Conservation (phyloP, 2,329 filamentous ascomycete genomes). For the Cercospora sojina region DNA sequence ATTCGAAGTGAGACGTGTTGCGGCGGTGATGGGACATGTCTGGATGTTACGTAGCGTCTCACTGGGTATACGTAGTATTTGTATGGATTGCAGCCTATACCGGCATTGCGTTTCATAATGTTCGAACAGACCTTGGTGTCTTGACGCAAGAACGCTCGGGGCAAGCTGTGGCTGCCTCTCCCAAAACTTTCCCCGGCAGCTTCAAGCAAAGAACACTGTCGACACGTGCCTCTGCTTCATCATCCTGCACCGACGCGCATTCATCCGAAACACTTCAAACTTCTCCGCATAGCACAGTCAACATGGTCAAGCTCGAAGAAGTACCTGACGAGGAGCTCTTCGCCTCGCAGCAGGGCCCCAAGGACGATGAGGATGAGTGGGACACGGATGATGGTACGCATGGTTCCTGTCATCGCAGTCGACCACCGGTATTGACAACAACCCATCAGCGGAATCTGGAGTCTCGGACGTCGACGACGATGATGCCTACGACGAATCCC, state of each 20-base stretch:
- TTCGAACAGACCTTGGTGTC: neutral
- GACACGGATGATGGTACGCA: slow-evolving; percentile 85
- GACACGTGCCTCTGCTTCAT: slow-evolving; percentile 4
- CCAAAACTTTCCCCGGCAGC: slow-evolving; percentile 5
- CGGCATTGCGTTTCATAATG: neutral
- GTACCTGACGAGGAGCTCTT: slow-evolving; percentile 95
- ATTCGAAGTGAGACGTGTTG: slow-evolving; percentile 7
- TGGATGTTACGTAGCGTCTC: neutral
- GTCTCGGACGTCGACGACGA: slow-evolving; percentile 69
- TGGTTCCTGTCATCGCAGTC: neutral
- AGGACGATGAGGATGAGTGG: slow-evolving; percentile 72
- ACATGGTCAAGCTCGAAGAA: slow-evolving; percentile 95
- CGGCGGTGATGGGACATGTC: slow-evolving; percentile 11
- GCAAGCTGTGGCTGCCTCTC: slow-evolving; percentile 3
- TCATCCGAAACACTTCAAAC: neutral
- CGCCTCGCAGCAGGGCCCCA: slow-evolving; percentile 63
- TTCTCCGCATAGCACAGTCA: slow-evolving; percentile 36
- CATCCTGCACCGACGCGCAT: neutral
- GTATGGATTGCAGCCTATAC: neutral
- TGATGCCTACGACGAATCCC: slow-evolving; percentile 51
- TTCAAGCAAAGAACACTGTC: slow-evolving; percentile 3
- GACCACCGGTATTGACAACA: slow-evolving; percentile 15
- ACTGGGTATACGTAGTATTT: neutral
- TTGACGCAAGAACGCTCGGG: slow-evolving; percentile 5
- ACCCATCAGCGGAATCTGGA: slow-evolving; percentile 63